A percentile compares a stretch with the other conserved stretches of the same genome.
Evolutionary conservation across 176 grass and related monocot genomes (phyloP).

Genomic region (Triticum dicoccoides): DNA sequence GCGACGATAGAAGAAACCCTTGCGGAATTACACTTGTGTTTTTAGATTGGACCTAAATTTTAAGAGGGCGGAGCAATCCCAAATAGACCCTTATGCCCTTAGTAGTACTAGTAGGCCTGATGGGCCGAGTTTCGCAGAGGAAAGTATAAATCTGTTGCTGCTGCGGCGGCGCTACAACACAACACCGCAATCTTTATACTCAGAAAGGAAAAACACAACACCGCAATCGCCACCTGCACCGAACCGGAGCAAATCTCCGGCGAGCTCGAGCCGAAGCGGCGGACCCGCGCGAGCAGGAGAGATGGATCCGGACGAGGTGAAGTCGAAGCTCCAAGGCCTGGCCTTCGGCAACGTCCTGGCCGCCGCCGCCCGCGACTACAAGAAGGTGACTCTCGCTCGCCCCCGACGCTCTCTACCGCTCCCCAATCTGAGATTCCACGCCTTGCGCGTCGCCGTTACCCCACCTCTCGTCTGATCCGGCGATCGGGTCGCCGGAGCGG

Average conservation of each 20-base stretch:
- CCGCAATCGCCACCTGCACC: neutral
- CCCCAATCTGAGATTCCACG: neutral
- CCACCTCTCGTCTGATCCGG: neutral
- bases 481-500: neutral
- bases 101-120: too few relatives aligned
- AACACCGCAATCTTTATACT: neutral
- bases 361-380: constrained; percentile 86
- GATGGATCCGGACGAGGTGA: constrained; percentile 88
- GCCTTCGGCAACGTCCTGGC: constrained; percentile 83
- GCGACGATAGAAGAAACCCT: too few relatives aligned
- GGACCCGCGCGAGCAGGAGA: neutral
- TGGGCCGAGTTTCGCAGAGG: neutral
- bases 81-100: too few relatives aligned
- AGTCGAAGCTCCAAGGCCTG: constrained; percentile 73
- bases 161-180: neutral
- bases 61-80: too few relatives aligned
- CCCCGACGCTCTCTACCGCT: too few relatives aligned
- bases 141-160: neutral
- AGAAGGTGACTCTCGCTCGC: constrained; percentile 56
- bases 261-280: constrained; percentile 1
- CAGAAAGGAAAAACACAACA: neutral
- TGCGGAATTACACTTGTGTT: too few relatives aligned
- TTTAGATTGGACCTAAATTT: too few relatives aligned
- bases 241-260: constrained; percentile 23
- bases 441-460: neutral